These are phyloP conservation scores for Exophiala calicioides DNA, from an alignment of 2,329 filamentous ascomycete species.

Conservation along the genomic window DNA sequence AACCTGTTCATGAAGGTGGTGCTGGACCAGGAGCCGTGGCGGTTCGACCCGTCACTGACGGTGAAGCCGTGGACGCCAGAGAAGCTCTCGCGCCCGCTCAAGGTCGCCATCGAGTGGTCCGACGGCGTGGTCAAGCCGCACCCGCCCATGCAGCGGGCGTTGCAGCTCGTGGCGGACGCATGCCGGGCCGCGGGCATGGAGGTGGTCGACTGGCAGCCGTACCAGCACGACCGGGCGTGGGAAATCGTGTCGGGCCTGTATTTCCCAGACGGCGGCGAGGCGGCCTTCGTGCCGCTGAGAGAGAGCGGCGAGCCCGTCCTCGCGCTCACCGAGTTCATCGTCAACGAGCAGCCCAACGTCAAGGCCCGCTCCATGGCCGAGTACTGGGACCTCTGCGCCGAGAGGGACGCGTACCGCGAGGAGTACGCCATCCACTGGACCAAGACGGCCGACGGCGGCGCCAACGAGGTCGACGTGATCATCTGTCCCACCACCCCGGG, in stretches of 20 bases:
- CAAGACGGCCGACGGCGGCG: constrained; percentile 43
- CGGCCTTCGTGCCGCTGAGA: constrained; percentile 53
- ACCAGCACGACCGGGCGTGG: constrained; percentile 53
- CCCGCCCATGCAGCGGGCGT: constrained; percentile 58
- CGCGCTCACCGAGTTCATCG: constrained; percentile 61
- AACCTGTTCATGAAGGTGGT: constrained; percentile 47
- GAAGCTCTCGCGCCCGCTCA: constrained; percentile 41
- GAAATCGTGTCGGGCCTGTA: constrained; percentile 51
- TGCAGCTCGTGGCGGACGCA: constrained; percentile 52
- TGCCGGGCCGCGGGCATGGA: constrained; percentile 50
- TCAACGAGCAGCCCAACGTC: constrained; percentile 55
- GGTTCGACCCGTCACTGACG: constrained; percentile 53
- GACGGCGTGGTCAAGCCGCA: constrained; percentile 67
- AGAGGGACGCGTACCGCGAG: constrained; percentile 48
- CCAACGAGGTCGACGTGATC: constrained; percentile 58
- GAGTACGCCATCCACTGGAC: constrained; percentile 52
- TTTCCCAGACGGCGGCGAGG: constrained; percentile 62
- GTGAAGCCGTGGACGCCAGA: constrained; percentile 55
- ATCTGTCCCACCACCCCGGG: constrained; percentile 44
- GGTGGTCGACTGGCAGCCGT: constrained; percentile 56
- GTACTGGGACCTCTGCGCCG: constrained; percentile 21
- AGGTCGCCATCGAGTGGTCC: constrained; percentile 64
- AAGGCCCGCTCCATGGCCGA: constrained; percentile 46
- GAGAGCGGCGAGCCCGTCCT: constrained; percentile 59
- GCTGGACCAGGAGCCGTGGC: constrained; percentile 52